Evolutionary conservation across 1,284 basidiomycete genomes (phyloP), one percentile per base, ranked within the genome.

Genomic region (Cutaneotrichosporon sp.): DNA sequence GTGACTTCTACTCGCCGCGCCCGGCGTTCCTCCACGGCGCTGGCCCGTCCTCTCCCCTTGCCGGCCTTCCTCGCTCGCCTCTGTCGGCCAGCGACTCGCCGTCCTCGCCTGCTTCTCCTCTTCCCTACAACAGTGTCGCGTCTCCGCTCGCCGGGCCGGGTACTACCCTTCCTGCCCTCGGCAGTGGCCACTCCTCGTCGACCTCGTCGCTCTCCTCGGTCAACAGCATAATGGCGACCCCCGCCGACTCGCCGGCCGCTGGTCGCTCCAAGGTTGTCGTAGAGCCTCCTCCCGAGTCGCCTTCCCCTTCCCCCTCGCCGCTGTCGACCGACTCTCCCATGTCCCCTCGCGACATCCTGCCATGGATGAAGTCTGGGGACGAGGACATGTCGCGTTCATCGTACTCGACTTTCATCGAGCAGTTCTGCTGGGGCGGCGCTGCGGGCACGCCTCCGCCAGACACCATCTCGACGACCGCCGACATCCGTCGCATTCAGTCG

Each of bases 361-460:
- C 36, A 61, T 67, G 49, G 25, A 46, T 60, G 50, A 66, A 63
- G 58, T 67, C 69, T 51, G 60, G 62, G 33, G 62, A 58, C 29
- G 67, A 69, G 51, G 55, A 70, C 54, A 64, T 67, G 47, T 70
- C 67, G 58, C 62, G 72, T 24, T 66, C 69, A 14, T 73, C 69
- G 47, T 79, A 79, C 68, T 72, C 71, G 50, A 71, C 65, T 58
- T 77, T 80, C 50, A 72, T 80, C 52, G 76, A 79, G 65, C 77
- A 79, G 77, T 80, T 66, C 36, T 64, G 65, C 56, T 67, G 62
- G 62, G 62, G 57, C 20, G 62, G 65, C 11, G 54, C 59, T 25
- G 24, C 54, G 4, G 18, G 38, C 7, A 60, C 45, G 22, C 16
- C 22, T 24, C 34, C 66, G 45, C 69, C 69, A 7, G 54, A 63